Base-by-base conservation (phyloP, 805 yeast genomes). In the Suhomyces kilbournensis region DNA sequence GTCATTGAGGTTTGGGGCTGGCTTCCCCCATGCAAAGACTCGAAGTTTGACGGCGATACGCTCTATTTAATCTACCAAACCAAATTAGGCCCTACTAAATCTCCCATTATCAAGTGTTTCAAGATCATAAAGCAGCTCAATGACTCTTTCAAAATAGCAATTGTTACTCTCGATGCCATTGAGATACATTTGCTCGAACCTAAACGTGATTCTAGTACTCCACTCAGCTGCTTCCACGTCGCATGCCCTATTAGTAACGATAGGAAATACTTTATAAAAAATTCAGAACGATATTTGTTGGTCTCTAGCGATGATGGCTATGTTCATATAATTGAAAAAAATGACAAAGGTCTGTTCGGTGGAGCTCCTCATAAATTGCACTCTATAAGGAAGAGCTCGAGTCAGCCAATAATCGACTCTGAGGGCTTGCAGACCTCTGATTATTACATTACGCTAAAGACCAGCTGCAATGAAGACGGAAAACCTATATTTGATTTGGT, bases 401-500 rank as follows among this genome's bases (percentile, higher is more conserved):
- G 60, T 32, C 62, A 60, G 30, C 70, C 69, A 3, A 55, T 65
- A 6, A 20, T 63, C 30, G 38, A 35, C 12, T 26, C 25, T 19
- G 38, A 26, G 45, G 34, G 51, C 34, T 44, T 53, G 3, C 40
- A 54, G 42, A 35, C 65, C 14, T 12, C 50, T 4, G 63, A 66
- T 40, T 59, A 60, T 5, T 64, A 61, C 4, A 26, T 70, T 5
- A 34, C 69, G 7, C 54, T 74, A 26, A 63, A 65, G 47, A 71
- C 78, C 1, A 67, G 73, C 49, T 56, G 61, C 15, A 46, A 50
- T 35, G 54, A 51, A 8, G 76, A 74, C 47, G 68, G 65, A 10
- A 50, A 56, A 28, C 79, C 84, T 1, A 74, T 82, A 1, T 76
- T 75, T 57, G 85, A 81, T 58, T 44, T 81, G 2, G 70, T 71